phyloP scores from a whole-genome alignment of 805 yeast genomes.

The Wickerhamomyces hampshirensis region DNA sequence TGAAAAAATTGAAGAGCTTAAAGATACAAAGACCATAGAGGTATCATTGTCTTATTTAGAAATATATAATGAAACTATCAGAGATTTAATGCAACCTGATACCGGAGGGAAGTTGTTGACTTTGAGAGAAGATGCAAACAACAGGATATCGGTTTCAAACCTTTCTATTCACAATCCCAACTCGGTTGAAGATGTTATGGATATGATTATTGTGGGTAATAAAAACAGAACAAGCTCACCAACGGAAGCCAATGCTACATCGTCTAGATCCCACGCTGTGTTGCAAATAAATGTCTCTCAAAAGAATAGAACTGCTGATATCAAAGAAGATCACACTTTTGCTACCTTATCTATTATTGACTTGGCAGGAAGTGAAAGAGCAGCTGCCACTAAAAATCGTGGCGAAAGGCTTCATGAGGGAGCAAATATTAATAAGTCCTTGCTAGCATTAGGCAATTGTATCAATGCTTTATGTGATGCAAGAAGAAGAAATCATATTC shows the following conservation, averaged over 20 bases:
- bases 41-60: constrained; percentile 73
- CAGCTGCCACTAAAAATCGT: constrained; percentile 80
- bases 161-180: constrained; percentile 57
- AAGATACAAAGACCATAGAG: constrained; percentile 53
- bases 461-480: constrained; percentile 86
- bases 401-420: constrained; percentile 85
- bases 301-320: constrained; percentile 52
- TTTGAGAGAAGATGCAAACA: constrained; percentile 67
- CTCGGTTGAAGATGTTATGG: constrained; percentile 72
- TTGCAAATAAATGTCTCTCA: constrained; percentile 73
- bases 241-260: constrained; percentile 86
- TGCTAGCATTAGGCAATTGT: constrained; percentile 88
- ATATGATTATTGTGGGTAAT: constrained; percentile 68
- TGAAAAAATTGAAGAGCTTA: constrained; percentile 47
- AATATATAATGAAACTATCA: constrained; percentile 85
- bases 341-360: constrained; percentile 87
- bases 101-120: constrained; percentile 41
- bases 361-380: constrained; percentile 88
- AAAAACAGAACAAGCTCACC: constrained; percentile 76
- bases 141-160: constrained; percentile 66
- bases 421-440: constrained; percentile 85
- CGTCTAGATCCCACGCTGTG: constrained; percentile 93
- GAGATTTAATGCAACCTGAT: constrained; percentile 68
- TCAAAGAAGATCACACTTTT: constrained; percentile 62
- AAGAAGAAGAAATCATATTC: constrained; percentile 66